phyloP scores from a whole-genome alignment of 164 flowering plant genomes.

The Liquidambar formosana region DNA sequence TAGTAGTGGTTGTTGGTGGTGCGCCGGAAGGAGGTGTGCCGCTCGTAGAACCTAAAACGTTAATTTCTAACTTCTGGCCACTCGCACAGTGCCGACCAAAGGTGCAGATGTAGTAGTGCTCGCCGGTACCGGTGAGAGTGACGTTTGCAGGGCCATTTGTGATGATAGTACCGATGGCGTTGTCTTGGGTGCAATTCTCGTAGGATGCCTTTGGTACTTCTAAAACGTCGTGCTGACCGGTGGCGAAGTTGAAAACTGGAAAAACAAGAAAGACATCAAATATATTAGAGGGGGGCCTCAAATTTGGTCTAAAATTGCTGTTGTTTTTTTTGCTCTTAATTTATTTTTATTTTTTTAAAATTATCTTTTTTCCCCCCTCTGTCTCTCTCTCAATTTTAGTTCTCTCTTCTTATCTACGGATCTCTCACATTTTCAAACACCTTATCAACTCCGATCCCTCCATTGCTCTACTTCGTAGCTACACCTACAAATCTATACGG shows the following conservation, averaged over 20 bases:
- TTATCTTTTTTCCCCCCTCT: no score
- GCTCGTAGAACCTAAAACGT: constrained; percentile 21
- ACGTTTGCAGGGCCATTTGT: constrained; percentile 38
- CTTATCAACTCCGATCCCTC: no score
- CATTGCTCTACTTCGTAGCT: no score
- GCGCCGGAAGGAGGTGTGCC: constrained; percentile 16
- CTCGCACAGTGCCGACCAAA: constrained; percentile 30
- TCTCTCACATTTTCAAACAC: no score
- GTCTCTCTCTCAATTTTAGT: no score
- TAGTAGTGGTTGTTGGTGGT: constrained; percentile 12
- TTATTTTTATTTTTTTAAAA: no score
- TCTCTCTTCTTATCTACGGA: no score
- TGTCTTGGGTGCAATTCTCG: constrained; percentile 33
- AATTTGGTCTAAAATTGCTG: no score
- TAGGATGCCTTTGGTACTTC: constrained; percentile 38
- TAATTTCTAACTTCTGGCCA: constrained; percentile 43
- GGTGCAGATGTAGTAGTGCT: constrained; percentile 47
- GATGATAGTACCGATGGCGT: constrained; percentile 20
- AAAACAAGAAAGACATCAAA: background rate
- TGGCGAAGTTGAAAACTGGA: constrained; percentile 45
- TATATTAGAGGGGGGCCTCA: background rate
- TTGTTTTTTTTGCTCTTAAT: no score
- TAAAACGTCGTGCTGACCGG: constrained; percentile 30
- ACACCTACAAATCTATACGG: no score
- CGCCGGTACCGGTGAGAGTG: constrained; percentile 32